phyloP scores from a whole-genome alignment of 2,329 filamentous ascomycete genomes.

The Fusarium fujikuroi region DNA sequence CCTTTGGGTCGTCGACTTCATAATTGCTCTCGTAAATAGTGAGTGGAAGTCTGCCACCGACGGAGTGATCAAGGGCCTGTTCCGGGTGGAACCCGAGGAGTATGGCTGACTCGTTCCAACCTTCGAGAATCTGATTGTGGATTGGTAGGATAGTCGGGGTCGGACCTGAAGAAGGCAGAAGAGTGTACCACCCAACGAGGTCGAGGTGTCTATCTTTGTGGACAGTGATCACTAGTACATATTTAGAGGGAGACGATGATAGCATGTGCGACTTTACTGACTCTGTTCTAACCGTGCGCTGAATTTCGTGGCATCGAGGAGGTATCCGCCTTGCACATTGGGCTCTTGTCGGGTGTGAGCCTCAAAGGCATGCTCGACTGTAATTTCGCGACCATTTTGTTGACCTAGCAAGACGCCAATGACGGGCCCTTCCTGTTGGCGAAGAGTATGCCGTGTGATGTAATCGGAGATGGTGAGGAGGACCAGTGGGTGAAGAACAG shows the following conservation, averaged over 20 bases:
- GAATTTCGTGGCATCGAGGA: conserved; percentile 79
- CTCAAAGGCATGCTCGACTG: conserved; percentile 93
- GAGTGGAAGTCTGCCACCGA: conserved; percentile 84
- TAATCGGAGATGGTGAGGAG: conserved; percentile 97
- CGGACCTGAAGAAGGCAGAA: conserved; percentile 79
- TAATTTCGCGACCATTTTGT: conserved; percentile 89
- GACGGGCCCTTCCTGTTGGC: conserved; percentile 78
- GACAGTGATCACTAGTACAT: conserved; percentile 79
- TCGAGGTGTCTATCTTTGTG: conserved; percentile 86
- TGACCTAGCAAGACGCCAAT: conserved; percentile 91
- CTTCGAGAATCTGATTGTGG: conserved; percentile 78
- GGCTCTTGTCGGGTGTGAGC: conserved; percentile 66
- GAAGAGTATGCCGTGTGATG: conserved; percentile 88
- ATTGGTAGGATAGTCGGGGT: conserved; percentile 74
- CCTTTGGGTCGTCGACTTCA: conserved; percentile 71
- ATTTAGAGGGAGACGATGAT: neutral
- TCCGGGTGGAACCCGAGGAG: conserved; percentile 87
- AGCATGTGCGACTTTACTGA: conserved; percentile 55
- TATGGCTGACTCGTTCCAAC: conserved; percentile 86
- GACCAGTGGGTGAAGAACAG: conserved; percentile 91
- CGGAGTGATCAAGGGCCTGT: conserved; percentile 62
- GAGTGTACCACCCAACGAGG: conserved; percentile 92
- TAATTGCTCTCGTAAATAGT: conserved; percentile 89
- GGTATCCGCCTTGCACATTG: conserved; percentile 64
- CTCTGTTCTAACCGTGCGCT: conserved; percentile 83